A percentile compares a stretch with the other conserved stretches of the same genome.
These are phyloP conservation scores for Vitis hybrid DNA, from an alignment of 177 flowering plant species.

Conservation along the genomic window DNA sequence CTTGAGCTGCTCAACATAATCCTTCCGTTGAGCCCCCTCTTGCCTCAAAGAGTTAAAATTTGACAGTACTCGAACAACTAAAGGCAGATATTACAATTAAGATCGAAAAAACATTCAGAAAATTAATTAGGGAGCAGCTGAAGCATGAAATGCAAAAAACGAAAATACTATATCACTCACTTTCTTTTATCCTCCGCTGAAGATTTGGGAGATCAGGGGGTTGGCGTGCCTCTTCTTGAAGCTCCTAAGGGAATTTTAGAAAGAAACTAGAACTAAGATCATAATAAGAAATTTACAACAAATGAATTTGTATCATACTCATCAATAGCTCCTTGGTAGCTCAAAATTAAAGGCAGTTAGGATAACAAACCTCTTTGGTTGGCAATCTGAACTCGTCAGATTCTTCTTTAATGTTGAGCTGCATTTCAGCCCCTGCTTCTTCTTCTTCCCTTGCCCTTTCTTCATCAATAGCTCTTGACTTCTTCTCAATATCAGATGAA, in stretches of 20 bases:
- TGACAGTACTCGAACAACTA: slow-evolving; percentile 83
- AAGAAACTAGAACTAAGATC: not conserved
- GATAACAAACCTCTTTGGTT: slow-evolving; percentile 54
- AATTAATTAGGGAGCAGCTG: not conserved
- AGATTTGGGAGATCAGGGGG: slow-evolving; percentile 82
- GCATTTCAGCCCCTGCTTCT: slow-evolving; percentile 62
- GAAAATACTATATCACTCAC: slow-evolving; percentile 34
- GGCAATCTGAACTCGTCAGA: slow-evolving; percentile 87
- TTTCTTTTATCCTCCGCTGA: slow-evolving; percentile 81
- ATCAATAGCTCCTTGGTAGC: too few relatives aligned
- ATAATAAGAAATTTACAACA: not conserved
- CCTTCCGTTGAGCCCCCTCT: slow-evolving; percentile 64
- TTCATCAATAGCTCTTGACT: slow-evolving; percentile 55
- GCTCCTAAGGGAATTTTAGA: slow-evolving; percentile 48
- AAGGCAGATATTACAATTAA: not conserved
- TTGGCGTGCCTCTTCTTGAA: slow-evolving; percentile 66
- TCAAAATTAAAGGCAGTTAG: not conserved
- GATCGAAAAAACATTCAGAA: not conserved
- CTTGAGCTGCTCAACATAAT: slow-evolving; percentile 75
- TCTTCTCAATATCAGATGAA: slow-evolving; percentile 51
- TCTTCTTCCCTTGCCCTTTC: slow-evolving; percentile 45
- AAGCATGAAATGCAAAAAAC: not conserved
- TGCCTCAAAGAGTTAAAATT: slow-evolving; percentile 76
- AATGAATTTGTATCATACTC: not conserved
- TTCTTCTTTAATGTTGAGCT: slow-evolving; percentile 67